Conservation (phyloP, 1,284 basidiomycete species). For the Pascua guehoae region DNA sequence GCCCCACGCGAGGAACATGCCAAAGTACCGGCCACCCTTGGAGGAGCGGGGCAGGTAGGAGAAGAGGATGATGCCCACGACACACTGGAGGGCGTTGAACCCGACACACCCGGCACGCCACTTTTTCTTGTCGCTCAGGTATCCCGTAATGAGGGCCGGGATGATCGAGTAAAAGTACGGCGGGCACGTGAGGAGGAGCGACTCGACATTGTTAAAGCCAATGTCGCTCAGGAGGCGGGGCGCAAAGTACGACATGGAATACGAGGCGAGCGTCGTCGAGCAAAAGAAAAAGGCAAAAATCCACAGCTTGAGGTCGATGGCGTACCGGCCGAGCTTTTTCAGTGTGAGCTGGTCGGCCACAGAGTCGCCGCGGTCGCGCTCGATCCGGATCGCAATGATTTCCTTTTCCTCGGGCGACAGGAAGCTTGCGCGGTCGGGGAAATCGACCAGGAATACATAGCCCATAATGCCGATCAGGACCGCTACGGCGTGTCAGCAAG, state of each 20-base stretch:
- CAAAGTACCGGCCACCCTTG: slow-evolving; percentile 44
- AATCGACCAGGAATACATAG: slow-evolving; percentile 10
- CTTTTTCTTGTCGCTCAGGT: slow-evolving; percentile 36
- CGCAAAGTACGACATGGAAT: slow-evolving; percentile 44
- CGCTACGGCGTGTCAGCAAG: neutral
- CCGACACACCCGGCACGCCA: too few relatives aligned
- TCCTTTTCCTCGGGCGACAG: slow-evolving; percentile 8
- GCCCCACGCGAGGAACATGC: slow-evolving; percentile 48
- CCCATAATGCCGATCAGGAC: slow-evolving; percentile 1
- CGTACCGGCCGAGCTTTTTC: slow-evolving; percentile 38
- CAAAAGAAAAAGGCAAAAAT: slow-evolving; percentile 49
- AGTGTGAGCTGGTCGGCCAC: slow-evolving; percentile 46
- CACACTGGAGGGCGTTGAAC: neutral
- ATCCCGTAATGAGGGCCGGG: slow-evolving; percentile 39
- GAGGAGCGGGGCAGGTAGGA: slow-evolving; percentile 1
- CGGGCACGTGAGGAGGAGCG: slow-evolving; percentile 45
- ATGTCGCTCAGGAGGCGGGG: slow-evolving; percentile 48
- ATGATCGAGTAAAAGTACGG: slow-evolving; percentile 46
- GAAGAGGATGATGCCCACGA: slow-evolving; percentile 11
- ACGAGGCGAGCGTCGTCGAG: slow-evolving; percentile 18
- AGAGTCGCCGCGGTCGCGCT: slow-evolving; percentile 40
- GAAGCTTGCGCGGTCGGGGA: slow-evolving; percentile 13
- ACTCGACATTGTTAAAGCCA: slow-evolving; percentile 39
- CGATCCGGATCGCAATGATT: slow-evolving; percentile 10
- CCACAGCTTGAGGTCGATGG: slow-evolving; percentile 51